These are phyloP conservation scores for Athelia psychrophila DNA, from an alignment of 1,284 basidiomycete genomes.

Conservation along the genomic window DNA sequence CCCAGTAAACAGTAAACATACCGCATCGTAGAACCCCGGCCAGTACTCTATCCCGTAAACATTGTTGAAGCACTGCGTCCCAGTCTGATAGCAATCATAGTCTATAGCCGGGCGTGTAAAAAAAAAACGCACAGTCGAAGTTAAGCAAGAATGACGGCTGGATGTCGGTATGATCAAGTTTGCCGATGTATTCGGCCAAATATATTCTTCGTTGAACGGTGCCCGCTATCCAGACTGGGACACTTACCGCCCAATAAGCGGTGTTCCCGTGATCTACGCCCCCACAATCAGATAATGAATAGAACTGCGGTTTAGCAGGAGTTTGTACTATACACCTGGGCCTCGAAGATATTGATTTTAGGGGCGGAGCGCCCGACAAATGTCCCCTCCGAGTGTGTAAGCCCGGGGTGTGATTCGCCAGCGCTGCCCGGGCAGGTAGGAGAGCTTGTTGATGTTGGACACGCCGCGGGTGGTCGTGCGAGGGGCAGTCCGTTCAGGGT, in stretches of 20 bases:
- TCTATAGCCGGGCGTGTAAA: slow-evolving; percentile 17
- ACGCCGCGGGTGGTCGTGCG: too few relatives aligned
- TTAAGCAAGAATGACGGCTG: slow-evolving; percentile 5
- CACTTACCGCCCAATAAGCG: slow-evolving; percentile 13
- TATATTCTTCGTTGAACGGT: slow-evolving; percentile 13
- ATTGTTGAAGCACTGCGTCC: slow-evolving; percentile 40
- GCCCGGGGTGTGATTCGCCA: too few relatives aligned
- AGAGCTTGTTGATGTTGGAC: too few relatives aligned
- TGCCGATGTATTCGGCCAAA: slow-evolving; percentile 4
- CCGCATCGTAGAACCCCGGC: slow-evolving; percentile 15
- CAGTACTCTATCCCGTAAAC: slow-evolving; percentile 66
- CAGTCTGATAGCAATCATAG: slow-evolving; percentile 39
- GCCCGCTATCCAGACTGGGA: slow-evolving; percentile 21
- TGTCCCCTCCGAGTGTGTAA: too few relatives aligned
- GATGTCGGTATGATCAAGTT: slow-evolving; percentile 38
- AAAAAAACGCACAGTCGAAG: background rate
- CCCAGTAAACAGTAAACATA: background rate
- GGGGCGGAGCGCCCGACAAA: too few relatives aligned
- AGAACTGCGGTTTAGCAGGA: too few relatives aligned
- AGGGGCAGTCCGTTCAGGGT: too few relatives aligned
- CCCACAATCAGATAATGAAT: too few relatives aligned
- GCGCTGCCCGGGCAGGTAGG: too few relatives aligned
- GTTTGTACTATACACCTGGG: too few relatives aligned
- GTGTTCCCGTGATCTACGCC: too few relatives aligned
- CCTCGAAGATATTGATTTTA: too few relatives aligned